Percentiles rank a stretch among this genome's conserved stretches.
Evolutionary conservation across 2,329 filamentous ascomycete species (phyloP).

Genomic region (Magnaporthales sp.): DNA sequence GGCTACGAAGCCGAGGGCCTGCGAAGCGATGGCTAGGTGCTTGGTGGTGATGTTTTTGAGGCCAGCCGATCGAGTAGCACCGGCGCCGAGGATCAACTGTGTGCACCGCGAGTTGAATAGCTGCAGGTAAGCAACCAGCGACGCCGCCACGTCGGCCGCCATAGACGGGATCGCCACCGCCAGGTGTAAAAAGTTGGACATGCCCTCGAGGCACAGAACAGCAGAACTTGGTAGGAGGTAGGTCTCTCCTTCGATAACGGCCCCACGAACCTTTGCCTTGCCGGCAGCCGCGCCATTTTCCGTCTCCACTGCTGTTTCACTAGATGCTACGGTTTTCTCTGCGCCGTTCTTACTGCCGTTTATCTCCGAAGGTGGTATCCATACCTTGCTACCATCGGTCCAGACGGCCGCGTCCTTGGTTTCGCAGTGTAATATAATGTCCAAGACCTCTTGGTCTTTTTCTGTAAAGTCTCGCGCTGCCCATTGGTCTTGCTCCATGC

Average conservation of each 20-base stretch:
- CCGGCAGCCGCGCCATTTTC: slow-evolving; percentile 7
- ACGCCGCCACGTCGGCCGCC: slow-evolving; percentile 71
- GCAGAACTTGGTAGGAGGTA: slow-evolving; percentile 84
- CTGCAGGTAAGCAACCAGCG: slow-evolving; percentile 77
- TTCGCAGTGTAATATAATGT: slow-evolving; percentile 59
- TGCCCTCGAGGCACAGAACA: slow-evolving; percentile 68
- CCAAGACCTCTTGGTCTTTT: slow-evolving; percentile 49
- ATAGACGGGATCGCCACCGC: slow-evolving; percentile 82
- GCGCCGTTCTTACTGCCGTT: slow-evolving; percentile 23
- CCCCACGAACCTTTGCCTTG: slow-evolving; percentile 61
- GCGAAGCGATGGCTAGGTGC: slow-evolving; percentile 84
- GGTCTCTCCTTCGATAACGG: slow-evolving; percentile 73
- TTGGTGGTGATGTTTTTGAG: slow-evolving; percentile 95
- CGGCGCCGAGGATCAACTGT: slow-evolving; percentile 93
- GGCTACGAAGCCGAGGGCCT: slow-evolving; percentile 80
- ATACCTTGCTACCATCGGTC: slow-evolving; percentile 52
- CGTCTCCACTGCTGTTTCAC: neutral
- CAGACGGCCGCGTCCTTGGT: slow-evolving; percentile 61
- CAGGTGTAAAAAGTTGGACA: slow-evolving; percentile 76
- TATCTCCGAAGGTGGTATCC: slow-evolving; percentile 36
- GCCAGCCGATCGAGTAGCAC: slow-evolving; percentile 79
- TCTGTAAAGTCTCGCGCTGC: slow-evolving; percentile 67
- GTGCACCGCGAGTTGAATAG: slow-evolving; percentile 93
- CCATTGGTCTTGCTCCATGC: slow-evolving; percentile 78
- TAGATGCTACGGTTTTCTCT: neutral